Conservation (phyloP, 164 flowering plant species). For the Tetracentron sinense region DNA sequence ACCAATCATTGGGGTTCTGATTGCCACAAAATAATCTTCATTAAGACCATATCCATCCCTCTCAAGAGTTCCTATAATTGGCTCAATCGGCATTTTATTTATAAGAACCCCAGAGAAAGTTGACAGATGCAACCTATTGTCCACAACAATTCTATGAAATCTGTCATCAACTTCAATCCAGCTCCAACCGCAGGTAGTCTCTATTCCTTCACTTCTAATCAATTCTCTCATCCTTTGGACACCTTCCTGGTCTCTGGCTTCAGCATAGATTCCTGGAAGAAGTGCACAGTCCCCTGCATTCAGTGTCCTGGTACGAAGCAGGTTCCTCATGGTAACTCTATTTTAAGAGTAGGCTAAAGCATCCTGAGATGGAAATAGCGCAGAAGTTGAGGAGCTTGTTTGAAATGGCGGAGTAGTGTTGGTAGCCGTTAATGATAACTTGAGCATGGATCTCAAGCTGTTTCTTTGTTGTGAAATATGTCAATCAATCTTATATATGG, state of each 20-base stretch:
- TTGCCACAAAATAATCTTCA: too few relatives aligned
- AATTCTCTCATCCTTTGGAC: conserved; percentile 44
- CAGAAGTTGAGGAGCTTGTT: conserved; percentile 37
- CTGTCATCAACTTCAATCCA: conserved; percentile 41
- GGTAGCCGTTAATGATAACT: conserved; percentile 37
- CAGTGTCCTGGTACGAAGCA: conserved; percentile 26
- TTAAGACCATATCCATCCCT: too few relatives aligned
- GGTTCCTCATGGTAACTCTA: conserved; percentile 39
- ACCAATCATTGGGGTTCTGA: too few relatives aligned
- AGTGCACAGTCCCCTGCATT: conserved; percentile 53
- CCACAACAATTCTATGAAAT: conserved; percentile 41
- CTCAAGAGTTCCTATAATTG: too few relatives aligned
- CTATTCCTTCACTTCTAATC: conserved; percentile 36
- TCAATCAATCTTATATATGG: too few relatives aligned
- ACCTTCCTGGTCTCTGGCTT: conserved; percentile 27
- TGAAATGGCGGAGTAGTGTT: conserved; percentile 28
- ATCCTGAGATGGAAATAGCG: conserved; percentile 38
- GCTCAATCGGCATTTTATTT: too few relatives aligned
- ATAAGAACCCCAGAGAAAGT: too few relatives aligned
- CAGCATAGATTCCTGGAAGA: conserved; percentile 45
- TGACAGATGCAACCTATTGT: conserved; percentile 35
- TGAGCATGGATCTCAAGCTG: conserved; percentile 40
- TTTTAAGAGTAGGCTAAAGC: conserved; percentile 30
- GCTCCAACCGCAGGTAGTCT: conserved; percentile 53
- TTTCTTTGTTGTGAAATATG: conserved; percentile 50